Percentiles rank a stretch among this genome's conserved stretches.
phyloP scores from a whole-genome alignment of 1,284 basidiomycete species.

The Moesziomyces globuligerus region DNA sequence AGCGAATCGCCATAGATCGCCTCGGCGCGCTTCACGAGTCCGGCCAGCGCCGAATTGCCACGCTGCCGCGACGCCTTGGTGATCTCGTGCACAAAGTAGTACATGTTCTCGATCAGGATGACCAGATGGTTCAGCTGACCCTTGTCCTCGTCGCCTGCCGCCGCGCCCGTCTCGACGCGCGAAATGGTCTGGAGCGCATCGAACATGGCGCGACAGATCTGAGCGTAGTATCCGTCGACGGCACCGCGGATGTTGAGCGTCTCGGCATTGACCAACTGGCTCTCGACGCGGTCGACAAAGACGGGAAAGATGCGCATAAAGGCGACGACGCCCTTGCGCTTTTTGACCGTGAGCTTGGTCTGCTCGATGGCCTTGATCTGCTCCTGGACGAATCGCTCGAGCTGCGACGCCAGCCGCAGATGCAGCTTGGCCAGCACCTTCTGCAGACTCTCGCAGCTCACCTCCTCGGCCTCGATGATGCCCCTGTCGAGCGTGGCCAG shows the following conservation, averaged over 20 bases:
- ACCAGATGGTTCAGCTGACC: slow-evolving; percentile 96
- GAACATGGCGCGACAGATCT: slow-evolving; percentile 87
- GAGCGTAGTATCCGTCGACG: slow-evolving; percentile 86
- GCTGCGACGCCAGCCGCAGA: slow-evolving; percentile 62
- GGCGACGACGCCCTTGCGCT: slow-evolving; percentile 88
- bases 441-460: slow-evolving; percentile 79
- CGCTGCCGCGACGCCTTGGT: slow-evolving; percentile 71
- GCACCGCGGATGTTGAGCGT: slow-evolving; percentile 80
- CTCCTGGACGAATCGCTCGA: slow-evolving; percentile 70
- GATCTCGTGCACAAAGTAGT: slow-evolving; percentile 86
- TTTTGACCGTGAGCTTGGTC: slow-evolving; percentile 89
- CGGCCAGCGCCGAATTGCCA: slow-evolving; percentile 69
- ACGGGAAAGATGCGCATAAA: slow-evolving; percentile 92
- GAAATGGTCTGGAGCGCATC: slow-evolving; percentile 92
- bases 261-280: slow-evolving; percentile 77
- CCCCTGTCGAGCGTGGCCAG: slow-evolving; percentile 83
- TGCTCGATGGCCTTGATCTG: slow-evolving; percentile 83
- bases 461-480: slow-evolving; percentile 79
- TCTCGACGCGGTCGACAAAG: slow-evolving; percentile 85
- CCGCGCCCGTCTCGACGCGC: slow-evolving; percentile 77
- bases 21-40: slow-evolving; percentile 80
- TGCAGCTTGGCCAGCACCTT: slow-evolving; percentile 83
- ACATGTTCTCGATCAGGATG: slow-evolving; percentile 96
- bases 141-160: slow-evolving; percentile 76
- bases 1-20: slow-evolving; percentile 88